Evolutionary conservation across 2,329 filamentous ascomycete species (phyloP).

Genomic region (Aspergillus spinulosporus): DNA sequence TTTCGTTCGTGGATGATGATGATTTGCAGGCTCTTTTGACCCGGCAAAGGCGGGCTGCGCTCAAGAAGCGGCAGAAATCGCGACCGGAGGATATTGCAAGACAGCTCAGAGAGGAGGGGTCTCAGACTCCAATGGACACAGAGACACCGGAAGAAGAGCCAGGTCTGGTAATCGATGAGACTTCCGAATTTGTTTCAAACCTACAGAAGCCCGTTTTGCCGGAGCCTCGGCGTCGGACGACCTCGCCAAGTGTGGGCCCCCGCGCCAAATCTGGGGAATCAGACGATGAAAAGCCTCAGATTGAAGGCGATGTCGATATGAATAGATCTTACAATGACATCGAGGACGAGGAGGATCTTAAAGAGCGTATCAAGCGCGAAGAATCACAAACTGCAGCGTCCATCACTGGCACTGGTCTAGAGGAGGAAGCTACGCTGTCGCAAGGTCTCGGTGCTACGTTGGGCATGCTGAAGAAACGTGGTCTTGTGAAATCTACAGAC

Average conservation of each 20-base stretch:
- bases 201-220: constrained; percentile 66
- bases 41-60: constrained; percentile 73
- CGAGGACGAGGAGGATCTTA: constrained; percentile 50
- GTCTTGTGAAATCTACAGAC: constrained; percentile 68
- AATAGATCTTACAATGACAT: constrained; percentile 53
- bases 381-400: constrained; percentile 46
- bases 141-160: constrained; percentile 58
- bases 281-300: constrained; percentile 31
- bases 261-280: constrained; percentile 23
- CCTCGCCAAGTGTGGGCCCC: constrained; percentile 37
- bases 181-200: constrained; percentile 88
- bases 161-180: constrained; percentile 91
- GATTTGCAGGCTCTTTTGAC: constrained; percentile 85
- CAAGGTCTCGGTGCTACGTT: constrained; percentile 80
- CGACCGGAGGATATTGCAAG: constrained; percentile 84
- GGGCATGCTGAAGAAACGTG: constrained; percentile 79
- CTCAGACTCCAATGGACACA: constrained; percentile 57
- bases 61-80: constrained; percentile 89
- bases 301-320: constrained; percentile 58
- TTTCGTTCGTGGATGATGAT: constrained; percentile 83
- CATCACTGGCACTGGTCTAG: constrained; percentile 67
- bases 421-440: constrained; percentile 78
- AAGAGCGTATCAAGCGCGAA: constrained; percentile 54
- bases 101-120: constrained; percentile 67
- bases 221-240: constrained; percentile 49